phyloP scores from a whole-genome alignment of 495 filamentous ascomycete species.

The Aspergillus egyptiacus region DNA sequence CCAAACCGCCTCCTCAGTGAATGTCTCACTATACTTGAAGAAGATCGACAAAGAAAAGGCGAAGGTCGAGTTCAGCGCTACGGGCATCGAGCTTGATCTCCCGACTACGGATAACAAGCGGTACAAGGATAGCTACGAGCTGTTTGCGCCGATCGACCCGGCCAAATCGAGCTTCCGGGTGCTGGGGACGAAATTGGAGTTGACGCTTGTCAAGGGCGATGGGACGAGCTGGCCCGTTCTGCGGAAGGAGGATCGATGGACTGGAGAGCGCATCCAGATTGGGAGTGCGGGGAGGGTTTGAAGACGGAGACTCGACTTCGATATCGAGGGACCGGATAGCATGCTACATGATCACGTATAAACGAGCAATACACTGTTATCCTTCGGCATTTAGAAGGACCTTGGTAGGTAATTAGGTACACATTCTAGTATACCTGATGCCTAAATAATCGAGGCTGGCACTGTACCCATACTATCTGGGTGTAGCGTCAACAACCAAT shows the following conservation, averaged over 20 bases:
- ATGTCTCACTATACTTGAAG: conserved; percentile 90
- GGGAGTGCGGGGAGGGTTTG: conserved; percentile 67
- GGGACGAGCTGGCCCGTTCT: conserved; percentile 84
- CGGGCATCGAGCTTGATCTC: conserved; percentile 65
- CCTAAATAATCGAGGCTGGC: no score
- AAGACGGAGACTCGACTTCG: conserved; percentile 8
- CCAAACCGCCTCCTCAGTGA: conserved; percentile 79
- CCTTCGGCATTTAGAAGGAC: no score
- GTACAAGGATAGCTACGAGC: conserved; percentile 64
- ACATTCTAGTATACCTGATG: no score
- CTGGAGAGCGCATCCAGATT: conserved; percentile 76
- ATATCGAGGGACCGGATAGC: background rate
- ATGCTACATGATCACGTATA: conserved; percentile 4
- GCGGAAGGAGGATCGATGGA: conserved; percentile 71
- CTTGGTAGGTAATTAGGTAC: no score
- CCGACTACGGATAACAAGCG: conserved; percentile 80
- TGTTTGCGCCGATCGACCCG: conserved; percentile 71
- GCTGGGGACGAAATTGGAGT: conserved; percentile 90
- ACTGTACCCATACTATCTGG: no score
- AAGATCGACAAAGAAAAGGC: conserved; percentile 84
- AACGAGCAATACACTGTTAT: no score
- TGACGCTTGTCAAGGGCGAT: conserved; percentile 77
- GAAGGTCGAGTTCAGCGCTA: conserved; percentile 58
- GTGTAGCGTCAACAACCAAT: no score
- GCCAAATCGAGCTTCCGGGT: conserved; percentile 73